Evolutionary conservation across 2,329 filamentous ascomycete genomes (phyloP).

Genomic region (Beauveria medogensis): DNA sequence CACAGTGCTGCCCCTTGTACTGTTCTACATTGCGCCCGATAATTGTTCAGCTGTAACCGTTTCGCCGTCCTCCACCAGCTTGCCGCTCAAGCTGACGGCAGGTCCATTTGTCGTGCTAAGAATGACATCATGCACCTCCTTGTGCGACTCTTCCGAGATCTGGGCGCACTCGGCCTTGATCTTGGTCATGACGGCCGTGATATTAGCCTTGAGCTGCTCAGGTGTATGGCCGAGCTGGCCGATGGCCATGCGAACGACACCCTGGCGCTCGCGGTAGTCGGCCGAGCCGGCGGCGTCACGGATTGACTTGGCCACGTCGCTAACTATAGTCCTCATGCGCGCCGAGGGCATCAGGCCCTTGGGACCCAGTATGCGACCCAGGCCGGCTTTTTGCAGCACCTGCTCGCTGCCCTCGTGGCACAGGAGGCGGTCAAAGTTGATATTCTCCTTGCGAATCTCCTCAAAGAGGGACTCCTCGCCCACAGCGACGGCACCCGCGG

Average conservation of each 20-base stretch:
- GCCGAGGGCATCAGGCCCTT: slow-evolving; percentile 85
- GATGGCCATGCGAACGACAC: slow-evolving; percentile 81
- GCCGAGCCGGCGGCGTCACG: slow-evolving; percentile 75
- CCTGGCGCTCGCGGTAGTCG: slow-evolving; percentile 78
- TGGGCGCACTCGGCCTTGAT: slow-evolving; percentile 72
- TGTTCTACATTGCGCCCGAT: slow-evolving; percentile 43
- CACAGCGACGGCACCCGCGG: slow-evolving; percentile 72
- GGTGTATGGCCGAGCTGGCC: slow-evolving; percentile 86
- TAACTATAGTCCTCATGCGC: slow-evolving; percentile 84
- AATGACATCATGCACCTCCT: slow-evolving; percentile 53
- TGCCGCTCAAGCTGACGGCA: slow-evolving; percentile 78
- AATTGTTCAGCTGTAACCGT: slow-evolving; percentile 45
- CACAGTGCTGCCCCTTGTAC: slow-evolving; percentile 11
- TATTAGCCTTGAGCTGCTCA: slow-evolving; percentile 75
- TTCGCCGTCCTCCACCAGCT: slow-evolving; percentile 57
- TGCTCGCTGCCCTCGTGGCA: slow-evolving; percentile 73
- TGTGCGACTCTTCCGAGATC: slow-evolving; percentile 48
- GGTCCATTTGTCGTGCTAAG: slow-evolving; percentile 82
- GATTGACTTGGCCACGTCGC: slow-evolving; percentile 66
- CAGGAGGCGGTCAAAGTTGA: slow-evolving; percentile 83
- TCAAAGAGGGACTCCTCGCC: slow-evolving; percentile 84
- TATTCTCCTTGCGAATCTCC: slow-evolving; percentile 60
- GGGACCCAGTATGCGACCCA: slow-evolving; percentile 79
- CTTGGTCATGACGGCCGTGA: slow-evolving; percentile 66
- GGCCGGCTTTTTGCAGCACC: slow-evolving; percentile 70